Base-by-base conservation (phyloP, 2,329 filamentous ascomycete species). In the Colletotrichum trifolii region DNA sequence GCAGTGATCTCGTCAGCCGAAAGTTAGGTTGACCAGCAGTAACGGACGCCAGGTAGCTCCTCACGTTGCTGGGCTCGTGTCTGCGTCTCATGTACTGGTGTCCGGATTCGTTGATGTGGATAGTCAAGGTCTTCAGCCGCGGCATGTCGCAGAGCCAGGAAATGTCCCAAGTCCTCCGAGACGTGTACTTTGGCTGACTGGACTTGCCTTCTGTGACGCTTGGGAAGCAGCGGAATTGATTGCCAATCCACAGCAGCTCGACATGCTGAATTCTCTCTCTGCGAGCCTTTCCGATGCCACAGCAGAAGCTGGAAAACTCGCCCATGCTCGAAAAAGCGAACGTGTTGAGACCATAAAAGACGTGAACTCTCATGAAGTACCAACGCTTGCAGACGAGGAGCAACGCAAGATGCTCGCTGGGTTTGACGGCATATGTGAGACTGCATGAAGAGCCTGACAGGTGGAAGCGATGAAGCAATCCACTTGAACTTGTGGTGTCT, bases 251-350 rank as follows among this genome's bases (percentile, higher is more conserved):
- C 2, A 82, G 69, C 0, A 85, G 46, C 64, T 84, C 81, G 0
- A 85, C 62, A 38, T 82, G 74, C 54, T 79, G 81, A 0, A 85
- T 46, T 0, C 82, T 73, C n/a, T 81, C 76, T 1, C 80, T 63
- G 0, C 80, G 76, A 4, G 73, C 69, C 1, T 36, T 42, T 1
- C 77, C 75, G 25, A 84, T 84, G 0, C 81, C 78, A 1, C 68
- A 69, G 57, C 76, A 77, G 68, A 86, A 86, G 47, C 81, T 77
- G 56, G 78, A 79, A 69, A 82, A 79, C 70, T 86, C 83, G 49
- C 83, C 83, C 0, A 86, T 71, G n/a, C 80, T 83, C n/a, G 81
- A 83, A 68, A 86, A 85, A 0, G 78, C 79, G 64, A 85, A 85
- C 0, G 73, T 81, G 67, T 86, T 86, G 2, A 73, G 64, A 8